Evolutionary conservation across 1,284 basidiomycete genomes (phyloP).

Genomic region (Trametes versicolor): DNA sequence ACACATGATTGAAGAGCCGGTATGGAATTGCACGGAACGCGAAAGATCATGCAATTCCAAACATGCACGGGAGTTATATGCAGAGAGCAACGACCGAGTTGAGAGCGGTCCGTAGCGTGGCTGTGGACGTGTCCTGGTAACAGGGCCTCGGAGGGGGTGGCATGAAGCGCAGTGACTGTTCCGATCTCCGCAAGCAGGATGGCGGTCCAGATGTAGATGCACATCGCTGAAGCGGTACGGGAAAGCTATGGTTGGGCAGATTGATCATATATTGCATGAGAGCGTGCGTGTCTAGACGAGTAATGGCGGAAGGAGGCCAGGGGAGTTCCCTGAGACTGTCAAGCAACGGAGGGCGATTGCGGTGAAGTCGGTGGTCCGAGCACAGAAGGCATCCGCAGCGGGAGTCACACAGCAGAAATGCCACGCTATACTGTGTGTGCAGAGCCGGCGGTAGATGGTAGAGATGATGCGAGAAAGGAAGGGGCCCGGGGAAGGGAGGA

Average conservation of each 20-base stretch:
- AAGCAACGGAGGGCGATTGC: slow-evolving; percentile 11
- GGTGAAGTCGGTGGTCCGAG: neutral
- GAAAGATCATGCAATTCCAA: neutral
- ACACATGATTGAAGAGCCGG: neutral
- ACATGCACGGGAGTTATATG: neutral
- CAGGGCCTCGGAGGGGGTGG: slow-evolving; percentile 3
- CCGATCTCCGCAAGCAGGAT: slow-evolving; percentile 21
- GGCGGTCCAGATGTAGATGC: slow-evolving; percentile 26
- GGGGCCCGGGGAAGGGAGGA: neutral
- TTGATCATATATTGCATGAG: slow-evolving; percentile 8
- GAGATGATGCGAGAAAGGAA: neutral
- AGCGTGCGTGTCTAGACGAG: neutral
- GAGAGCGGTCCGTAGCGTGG: slow-evolving; percentile 3
- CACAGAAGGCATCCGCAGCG: neutral
- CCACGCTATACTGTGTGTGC: too few relatives aligned
- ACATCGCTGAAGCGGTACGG: slow-evolving; percentile 23
- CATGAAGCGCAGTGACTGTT: slow-evolving; percentile 14
- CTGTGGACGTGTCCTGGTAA: slow-evolving; percentile 5
- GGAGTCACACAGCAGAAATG: neutral
- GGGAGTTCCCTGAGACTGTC: slow-evolving; percentile 12
- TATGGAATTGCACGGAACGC: neutral
- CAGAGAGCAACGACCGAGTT: neutral
- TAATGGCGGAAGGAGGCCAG: neutral
- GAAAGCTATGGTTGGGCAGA: slow-evolving; percentile 13
- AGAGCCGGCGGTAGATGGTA: too few relatives aligned